Conservation (phyloP, 108 stramenopile genomes). For the Nitzschia sp. region DNA sequence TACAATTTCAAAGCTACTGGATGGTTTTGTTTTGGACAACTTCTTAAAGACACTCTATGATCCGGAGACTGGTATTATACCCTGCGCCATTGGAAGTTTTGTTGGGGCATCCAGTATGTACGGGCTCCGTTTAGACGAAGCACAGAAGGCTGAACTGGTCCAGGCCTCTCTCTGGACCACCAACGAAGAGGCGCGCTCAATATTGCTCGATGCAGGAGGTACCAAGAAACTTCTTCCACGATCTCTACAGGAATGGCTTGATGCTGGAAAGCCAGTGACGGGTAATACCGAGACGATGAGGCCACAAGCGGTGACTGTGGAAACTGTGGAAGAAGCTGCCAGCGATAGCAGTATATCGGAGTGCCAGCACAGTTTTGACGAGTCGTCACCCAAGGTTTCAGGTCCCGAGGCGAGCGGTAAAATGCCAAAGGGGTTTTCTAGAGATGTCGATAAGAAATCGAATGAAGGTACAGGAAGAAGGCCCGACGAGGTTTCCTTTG, state of each 20-base stretch:
- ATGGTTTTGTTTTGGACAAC: constrained; percentile 52
- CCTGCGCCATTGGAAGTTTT: constrained; percentile 22
- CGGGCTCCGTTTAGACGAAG: constrained; percentile 30
- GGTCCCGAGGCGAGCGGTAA: neutral
- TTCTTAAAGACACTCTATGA: constrained; percentile 39
- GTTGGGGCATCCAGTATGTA: constrained; percentile 53
- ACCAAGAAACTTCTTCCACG: constrained; percentile 31
- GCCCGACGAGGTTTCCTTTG: neutral
- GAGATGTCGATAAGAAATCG: neutral
- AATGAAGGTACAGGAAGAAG: neutral
- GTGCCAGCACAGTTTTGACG: neutral
- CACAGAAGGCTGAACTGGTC: constrained; percentile 29
- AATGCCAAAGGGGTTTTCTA: neutral
- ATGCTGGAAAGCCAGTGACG: neutral
- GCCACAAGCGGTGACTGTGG: neutral
- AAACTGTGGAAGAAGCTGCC: constrained; percentile 6
- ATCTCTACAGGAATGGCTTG: constrained; percentile 34
- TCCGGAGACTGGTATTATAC: constrained; percentile 32
- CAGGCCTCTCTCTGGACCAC: constrained; percentile 25
- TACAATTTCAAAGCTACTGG: neutral
- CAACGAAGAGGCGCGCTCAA: constrained; percentile 5
- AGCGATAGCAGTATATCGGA: constrained; percentile 13
- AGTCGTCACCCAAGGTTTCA: neutral
- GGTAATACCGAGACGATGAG: neutral
- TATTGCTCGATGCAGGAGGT: constrained; percentile 38